These are phyloP conservation scores for Candida neerlandica DNA, from an alignment of 1,139 yeast genomes.

Conservation along the genomic window DNA sequence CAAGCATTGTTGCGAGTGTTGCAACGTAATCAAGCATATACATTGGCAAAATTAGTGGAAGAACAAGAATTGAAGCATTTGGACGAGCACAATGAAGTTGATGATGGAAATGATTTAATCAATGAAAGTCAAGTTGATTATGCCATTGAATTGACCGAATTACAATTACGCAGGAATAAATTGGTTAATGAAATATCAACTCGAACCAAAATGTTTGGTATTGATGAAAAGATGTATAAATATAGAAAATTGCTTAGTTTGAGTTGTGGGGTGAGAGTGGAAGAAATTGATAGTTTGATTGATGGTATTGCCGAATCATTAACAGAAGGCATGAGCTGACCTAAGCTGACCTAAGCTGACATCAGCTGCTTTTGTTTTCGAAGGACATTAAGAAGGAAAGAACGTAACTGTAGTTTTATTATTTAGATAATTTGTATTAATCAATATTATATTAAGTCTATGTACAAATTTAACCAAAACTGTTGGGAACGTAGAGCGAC, in stretches of 20 bases:
- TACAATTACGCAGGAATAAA: constrained; percentile 55
- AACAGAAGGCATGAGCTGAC: constrained; percentile 25
- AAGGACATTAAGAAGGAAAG: neutral
- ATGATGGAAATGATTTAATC: constrained; percentile 18
- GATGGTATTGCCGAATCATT: constrained; percentile 51
- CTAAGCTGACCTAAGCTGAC: too few species aligned
- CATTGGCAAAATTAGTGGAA: constrained; percentile 32
- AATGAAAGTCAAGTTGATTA: constrained; percentile 25
- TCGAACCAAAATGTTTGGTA: constrained; percentile 40
- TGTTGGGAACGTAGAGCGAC: too few species aligned
- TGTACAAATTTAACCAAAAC: neutral
- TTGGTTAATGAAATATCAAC: constrained; percentile 42
- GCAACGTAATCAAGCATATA: constrained; percentile 34
- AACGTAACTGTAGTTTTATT: neutral
- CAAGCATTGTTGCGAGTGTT: constrained; percentile 29
- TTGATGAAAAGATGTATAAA: constrained; percentile 66
- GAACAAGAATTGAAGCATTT: constrained; percentile 23
- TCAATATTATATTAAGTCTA: neutral
- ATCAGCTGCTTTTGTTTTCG: too few species aligned
- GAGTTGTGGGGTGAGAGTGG: constrained; percentile 78
- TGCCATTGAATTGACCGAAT: constrained; percentile 49
- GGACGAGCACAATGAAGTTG: constrained; percentile 13
- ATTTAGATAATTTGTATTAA: constrained; percentile 2
- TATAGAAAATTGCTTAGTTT: constrained; percentile 80
- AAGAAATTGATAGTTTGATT: constrained; percentile 70